Conservation (phyloP, 495 filamentous ascomycete genomes). For the Aspergillus biplanus region DNA sequence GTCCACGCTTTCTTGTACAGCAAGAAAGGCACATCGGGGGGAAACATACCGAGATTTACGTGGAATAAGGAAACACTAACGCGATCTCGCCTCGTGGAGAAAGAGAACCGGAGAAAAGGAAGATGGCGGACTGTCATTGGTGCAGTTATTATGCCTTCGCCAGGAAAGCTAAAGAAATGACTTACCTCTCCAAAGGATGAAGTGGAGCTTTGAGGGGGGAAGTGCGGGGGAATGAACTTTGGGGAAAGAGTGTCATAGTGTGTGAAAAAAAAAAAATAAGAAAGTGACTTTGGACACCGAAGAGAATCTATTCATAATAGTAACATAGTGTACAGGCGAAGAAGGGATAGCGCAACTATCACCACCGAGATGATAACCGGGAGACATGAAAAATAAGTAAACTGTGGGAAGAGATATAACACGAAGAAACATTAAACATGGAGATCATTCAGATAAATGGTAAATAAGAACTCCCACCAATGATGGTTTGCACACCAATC, state of each 20-base stretch:
- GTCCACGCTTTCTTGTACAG: not conserved
- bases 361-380: not conserved
- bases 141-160: conserved; percentile 22
- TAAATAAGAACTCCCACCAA: conserved; percentile 7
- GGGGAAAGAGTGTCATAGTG: not conserved
- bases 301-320: conserved; percentile 2
- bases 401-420: conserved; percentile 2
- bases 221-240: not conserved
- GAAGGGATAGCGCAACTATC: not conserved
- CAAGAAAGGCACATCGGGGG: conserved; percentile 14
- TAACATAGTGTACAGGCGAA: conserved; percentile 11
- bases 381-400: not conserved
- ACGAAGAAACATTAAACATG: not conserved
- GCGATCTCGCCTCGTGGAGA: conserved; percentile 14
- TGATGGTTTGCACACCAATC: conserved; percentile 11
- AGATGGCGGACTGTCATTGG: conserved; percentile 17
- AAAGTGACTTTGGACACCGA: not conserved
- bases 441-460: not conserved
- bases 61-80: not conserved
- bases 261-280: not conserved
- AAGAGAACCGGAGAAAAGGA: conserved; percentile 7
- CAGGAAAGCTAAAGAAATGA: not conserved
- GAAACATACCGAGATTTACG: conserved; percentile 22
- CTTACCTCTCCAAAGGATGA: not conserved
- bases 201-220: not conserved